Evolutionary conservation across 2,329 filamentous ascomycete genomes (phyloP).

Genomic region (Podosphaera aphanis): DNA sequence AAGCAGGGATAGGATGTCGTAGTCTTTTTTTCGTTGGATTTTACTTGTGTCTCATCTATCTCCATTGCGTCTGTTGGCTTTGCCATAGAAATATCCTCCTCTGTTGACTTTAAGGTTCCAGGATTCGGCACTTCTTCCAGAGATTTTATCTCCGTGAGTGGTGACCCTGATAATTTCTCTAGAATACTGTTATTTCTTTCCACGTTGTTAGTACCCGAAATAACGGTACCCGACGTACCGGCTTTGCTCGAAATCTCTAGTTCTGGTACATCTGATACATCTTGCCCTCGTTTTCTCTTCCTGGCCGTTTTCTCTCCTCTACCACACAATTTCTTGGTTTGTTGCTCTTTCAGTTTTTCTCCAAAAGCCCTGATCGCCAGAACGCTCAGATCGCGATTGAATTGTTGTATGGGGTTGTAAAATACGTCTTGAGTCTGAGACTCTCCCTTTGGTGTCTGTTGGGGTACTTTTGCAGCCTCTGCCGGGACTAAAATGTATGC

Average conservation of each 20-base stretch:
- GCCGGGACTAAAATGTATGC: constrained; percentile 42
- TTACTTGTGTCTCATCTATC: background rate
- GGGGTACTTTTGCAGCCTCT: constrained; percentile 22
- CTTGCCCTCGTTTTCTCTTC: no score
- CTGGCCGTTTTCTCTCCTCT: constrained; percentile 15
- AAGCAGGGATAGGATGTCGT: constrained; percentile 21
- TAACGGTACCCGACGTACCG: constrained; percentile 9
- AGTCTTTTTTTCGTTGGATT: background rate
- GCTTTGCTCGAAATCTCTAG: constrained; percentile 17
- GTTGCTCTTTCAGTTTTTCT: constrained; percentile 34
- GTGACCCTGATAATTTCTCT: background rate
- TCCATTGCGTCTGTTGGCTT: background rate
- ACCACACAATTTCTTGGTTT: constrained; percentile 21
- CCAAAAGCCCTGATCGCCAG: constrained; percentile 79
- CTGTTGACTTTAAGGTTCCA: background rate
- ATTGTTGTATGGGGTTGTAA: constrained; percentile 97
- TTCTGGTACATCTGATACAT: constrained; percentile 7
- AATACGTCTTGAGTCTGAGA: constrained; percentile 61
- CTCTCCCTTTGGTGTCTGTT: constrained; percentile 24
- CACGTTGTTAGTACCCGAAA: background rate
- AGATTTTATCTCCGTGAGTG: background rate
- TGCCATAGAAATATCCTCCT: background rate
- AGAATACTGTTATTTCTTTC: background rate
- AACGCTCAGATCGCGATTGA: constrained; percentile 88
- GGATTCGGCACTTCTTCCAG: background rate